Evolutionary conservation across 345 rosid species (phyloP), one percentile per base, ranked within the genome.

Genomic region (Cochlearia excelsa): DNA sequence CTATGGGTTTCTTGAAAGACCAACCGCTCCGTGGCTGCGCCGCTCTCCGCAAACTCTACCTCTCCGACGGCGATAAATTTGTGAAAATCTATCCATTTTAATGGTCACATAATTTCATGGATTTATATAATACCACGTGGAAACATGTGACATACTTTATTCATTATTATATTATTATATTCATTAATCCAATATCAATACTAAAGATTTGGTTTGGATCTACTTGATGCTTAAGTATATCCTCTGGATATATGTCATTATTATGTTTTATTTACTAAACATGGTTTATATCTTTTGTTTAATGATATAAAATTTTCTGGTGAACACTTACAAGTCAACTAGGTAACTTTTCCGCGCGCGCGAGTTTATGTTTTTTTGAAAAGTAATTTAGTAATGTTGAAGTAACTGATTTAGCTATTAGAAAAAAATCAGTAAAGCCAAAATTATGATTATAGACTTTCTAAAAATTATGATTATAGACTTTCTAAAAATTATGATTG

Each of bases 1-100:
- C 86, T 35, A 61, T 87, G 84, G 87, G 94, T 4, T 85, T 75
- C 79, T n/a, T 79, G 26, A 75, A 46, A 61, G 75, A 80, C 31
- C 1, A 69, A 35, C 73, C 80, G 0, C 57, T 75, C 9, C 46
- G 58, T 30, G 84, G 79, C 8, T 87, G 97, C 38, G 29, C 57
- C 7, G 58, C 75, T 43, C 58, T 89, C 73, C 77, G 76, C 38
- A 67, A 72, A 46, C 27, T 7, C 8, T 78, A 79, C 59, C 67
- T 79, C 4, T 65, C 73, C 9, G 59, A 78, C 9, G 80, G 81
- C 27, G 71, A 62, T 7, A 42, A 27, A n/a, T 45, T 3, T 30
- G 9, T 54, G 35, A 9, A 57, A 49, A 30, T 35, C 55, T 47
- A 61, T 42, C 40, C 2, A 6, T 44, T 52, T 38, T 7, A 26